Evolutionary conservation across 352 stramenopile species (phyloP), one percentile per base, ranked within the genome.

Genomic region (Phytophthora uliginosa): DNA sequence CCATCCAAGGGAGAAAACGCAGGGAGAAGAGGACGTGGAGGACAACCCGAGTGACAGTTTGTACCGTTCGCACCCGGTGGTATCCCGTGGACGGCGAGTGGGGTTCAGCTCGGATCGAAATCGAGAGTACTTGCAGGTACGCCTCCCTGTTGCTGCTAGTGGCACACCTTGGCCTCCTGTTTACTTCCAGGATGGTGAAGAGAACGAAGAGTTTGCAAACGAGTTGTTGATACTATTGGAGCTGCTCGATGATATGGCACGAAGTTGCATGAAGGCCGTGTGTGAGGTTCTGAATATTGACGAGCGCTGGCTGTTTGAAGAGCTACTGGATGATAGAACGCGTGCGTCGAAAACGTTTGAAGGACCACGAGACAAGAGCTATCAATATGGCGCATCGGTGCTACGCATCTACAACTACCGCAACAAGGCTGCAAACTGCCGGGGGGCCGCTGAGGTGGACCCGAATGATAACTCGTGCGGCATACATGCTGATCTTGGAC

Each of bases 321-420:
- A 94, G 45, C 66, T 96, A 7, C 66, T 96, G 28, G 89, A 96
- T 63, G 79, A 91, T 53, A 59, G 76, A 31, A 81, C 79, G 13
- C 70, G 78, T 10, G 76, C 78, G 2, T 73, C 77, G 9, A 20
- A 66, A 22, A 66, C 53, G n/a, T 63, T 74, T 50, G 54, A 68
- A 10, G 67, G 79, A 8, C 60, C 79, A 50, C 61, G 63, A 54
- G 76, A 95, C 62, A 71, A n/a, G n/a, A 80, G 75, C 17, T 88
- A 91, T 50, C 88, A 92, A 52, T 96, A 94, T 57, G 89, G 89
- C 8, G 83, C 89, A 6, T 96, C 89, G 1, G 86, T 96, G 12
- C 59, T 96, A n/a, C 87, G 88, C 8, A 77, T 96, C 38, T 95
- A 95, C 82, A 95, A 94, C 63, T 96, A 95, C 63, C 82, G 82